These are phyloP conservation scores for Cystofilobasidium macerans DNA, from an alignment of 768 basidiomycete genomes.

Conservation along the genomic window DNA sequence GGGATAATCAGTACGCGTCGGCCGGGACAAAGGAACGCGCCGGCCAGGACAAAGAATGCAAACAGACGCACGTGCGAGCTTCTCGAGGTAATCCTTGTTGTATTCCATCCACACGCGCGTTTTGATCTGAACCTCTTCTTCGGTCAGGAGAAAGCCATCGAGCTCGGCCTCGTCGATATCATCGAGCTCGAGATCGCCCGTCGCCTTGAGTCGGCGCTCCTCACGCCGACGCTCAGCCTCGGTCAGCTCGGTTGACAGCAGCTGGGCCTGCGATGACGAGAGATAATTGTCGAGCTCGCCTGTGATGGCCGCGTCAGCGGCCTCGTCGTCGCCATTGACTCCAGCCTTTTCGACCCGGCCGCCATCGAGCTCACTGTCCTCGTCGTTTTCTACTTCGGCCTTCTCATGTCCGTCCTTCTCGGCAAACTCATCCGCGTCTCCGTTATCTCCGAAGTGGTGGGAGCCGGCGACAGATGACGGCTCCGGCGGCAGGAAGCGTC, in stretches of 20 bases:
- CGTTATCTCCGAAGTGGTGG: not conserved
- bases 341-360: constrained; percentile 10
- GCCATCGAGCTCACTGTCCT: no score
- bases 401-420: constrained; percentile 24
- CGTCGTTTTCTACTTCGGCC: not conserved
- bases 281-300: constrained; percentile 63
- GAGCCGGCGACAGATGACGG: not conserved
- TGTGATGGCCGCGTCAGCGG: constrained; percentile 51
- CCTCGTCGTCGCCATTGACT: constrained; percentile 12
- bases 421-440: constrained; percentile 38
- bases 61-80: constrained; percentile 53
- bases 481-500: not conserved
- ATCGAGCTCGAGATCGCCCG: constrained; percentile 51
- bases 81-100: constrained; percentile 80
- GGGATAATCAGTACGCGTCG: not conserved
- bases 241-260: constrained; percentile 47
- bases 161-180: constrained; percentile 88
- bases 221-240: constrained; percentile 53
- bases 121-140: constrained; percentile 72
- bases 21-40: no score
- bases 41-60: not conserved
- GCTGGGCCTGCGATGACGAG: constrained; percentile 48
- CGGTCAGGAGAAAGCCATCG: constrained; percentile 59
- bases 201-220: constrained; percentile 11
- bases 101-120: constrained; percentile 90